Evolutionary conservation across 2,329 filamentous ascomycete genomes (phyloP), one percentile per base, ranked within the genome.

Genomic region (Phialocephala subalpina): DNA sequence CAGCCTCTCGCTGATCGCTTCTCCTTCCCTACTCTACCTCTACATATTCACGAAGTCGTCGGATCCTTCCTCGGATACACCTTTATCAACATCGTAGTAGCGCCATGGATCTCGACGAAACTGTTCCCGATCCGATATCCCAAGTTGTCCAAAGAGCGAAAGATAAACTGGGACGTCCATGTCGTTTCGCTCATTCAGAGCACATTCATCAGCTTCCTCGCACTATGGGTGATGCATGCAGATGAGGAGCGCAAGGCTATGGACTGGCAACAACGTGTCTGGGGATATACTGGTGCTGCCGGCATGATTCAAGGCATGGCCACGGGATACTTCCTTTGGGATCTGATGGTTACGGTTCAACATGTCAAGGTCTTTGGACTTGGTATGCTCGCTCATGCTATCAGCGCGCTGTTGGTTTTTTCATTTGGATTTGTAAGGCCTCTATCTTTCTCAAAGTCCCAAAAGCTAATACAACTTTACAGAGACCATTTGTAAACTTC

Each of bases 401-500:
- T 92, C 53, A 89, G 87, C 71, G 93, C 93, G 8, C 81, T 95
- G 49, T 80, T 87, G 6, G 92, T 95, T 16, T 96, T 92, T 76
- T 86, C 85, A 0, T 84, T 95, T 74, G 93, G 92, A 67, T 96
- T 93, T 77, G 92, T 95, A 84, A 82, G 92, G n/a, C n/a, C n/a
- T n/a, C n/a, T 84, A 33, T 29, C 27, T 29, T 27, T 47, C 59
- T 42, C 47, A 75, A 63, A 35, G 25, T 56, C 22, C 33, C 36
- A 8, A 62, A 40, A 63, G 65, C 62, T 72, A 69, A 69, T 67
- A n/a, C 33, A 7, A 52, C 27, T 25, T 40, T 40, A 22, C 75
- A 96, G 92, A 86, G 92, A 67, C 93, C 93, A 1, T 94, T 95
- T 74, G 84, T 94, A 70, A 94, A 95, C 81, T 94, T 90, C 82